A percentile compares a stretch with the other conserved stretches of the same genome.
Conservation (phyloP, 2,329 filamentous ascomycete genomes). For the Claviceps sp. region DNA sequence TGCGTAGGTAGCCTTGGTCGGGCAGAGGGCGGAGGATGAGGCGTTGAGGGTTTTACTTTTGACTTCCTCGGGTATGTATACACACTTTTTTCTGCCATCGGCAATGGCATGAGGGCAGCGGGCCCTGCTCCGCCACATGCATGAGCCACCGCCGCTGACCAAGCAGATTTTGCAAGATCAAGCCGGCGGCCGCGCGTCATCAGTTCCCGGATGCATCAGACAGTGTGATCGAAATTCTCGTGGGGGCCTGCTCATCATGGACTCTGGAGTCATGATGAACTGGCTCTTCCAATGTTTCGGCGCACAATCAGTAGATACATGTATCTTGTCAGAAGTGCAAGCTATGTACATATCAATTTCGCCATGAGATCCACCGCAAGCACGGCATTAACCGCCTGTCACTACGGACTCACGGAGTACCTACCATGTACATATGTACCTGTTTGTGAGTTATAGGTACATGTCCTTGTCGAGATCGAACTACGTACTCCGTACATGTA, state of each 20-base stretch:
- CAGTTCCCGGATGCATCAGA: not conserved
- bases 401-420: not conserved
- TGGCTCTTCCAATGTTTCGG: not conserved
- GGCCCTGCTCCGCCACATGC: not conserved
- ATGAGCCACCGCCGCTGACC: too few species aligned
- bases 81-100: too few species aligned
- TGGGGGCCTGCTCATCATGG: not conserved
- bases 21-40: slow-evolving; percentile 6
- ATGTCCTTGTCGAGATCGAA: not conserved
- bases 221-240: not conserved
- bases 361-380: not conserved
- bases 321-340: not conserved
- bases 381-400: not conserved
- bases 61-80: slow-evolving; percentile 7
- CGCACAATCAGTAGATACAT: not conserved
- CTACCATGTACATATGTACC: not conserved
- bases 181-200: too few species aligned
- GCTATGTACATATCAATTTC: not conserved
- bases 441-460: not conserved
- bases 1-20: slow-evolving; percentile 6
- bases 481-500: too few species aligned
- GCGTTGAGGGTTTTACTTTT: slow-evolving; percentile 26
- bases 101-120: not conserved
- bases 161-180: too few species aligned
- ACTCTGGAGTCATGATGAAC: not conserved